Evolutionary conservation across 495 filamentous ascomycete species (phyloP), one percentile per base, ranked within the genome.

Genomic region (Aspergillus cristatus): DNA sequence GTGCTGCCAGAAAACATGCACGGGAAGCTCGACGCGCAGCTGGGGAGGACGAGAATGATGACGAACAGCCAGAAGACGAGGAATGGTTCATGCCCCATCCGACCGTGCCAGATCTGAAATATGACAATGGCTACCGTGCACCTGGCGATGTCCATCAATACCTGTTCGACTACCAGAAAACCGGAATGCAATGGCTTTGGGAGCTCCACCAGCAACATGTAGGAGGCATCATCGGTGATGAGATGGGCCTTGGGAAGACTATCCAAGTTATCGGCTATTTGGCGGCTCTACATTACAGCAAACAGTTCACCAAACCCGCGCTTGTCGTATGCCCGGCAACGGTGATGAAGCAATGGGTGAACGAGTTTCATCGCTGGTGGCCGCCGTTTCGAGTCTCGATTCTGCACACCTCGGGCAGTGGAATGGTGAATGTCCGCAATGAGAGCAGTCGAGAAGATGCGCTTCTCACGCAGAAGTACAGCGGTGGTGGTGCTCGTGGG

Each of bases 301-400:
- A 81, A 28, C 84, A 77, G 53, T 68, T 94, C 32, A 74, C 72
- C 7, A 88, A 86, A 44, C 91, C 91, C 1, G 74, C 86, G 24
- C 79, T 98, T 42, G 74, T 98, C 18, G 86, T 96, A 8, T 86
- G 85, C 38, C 91, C 91, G 1, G 91, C 90, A 14, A 96, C 91
- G 1, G 82, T 97, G 10, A 76, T 98, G 65, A 84, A 83, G 41
- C 89, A 97, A 53, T 98, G 91, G 91, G 91, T 94, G 7, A 91
- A 93, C 42, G 91, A 98, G 51, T 96, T 98, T 47, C 91, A 97
- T 57, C 76, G 79, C 16, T 98, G 91, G 91, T 97, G 91, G 91
- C 91, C 91, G 12, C 80, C 91, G 14, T 70, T 98, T 18, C 79
- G 91, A 14, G 91, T 97, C 1, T 93, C 88, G 0, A 97, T 97